These are phyloP conservation scores for Pholiota molesta DNA, from an alignment of 768 basidiomycete species.

Conservation along the genomic window DNA sequence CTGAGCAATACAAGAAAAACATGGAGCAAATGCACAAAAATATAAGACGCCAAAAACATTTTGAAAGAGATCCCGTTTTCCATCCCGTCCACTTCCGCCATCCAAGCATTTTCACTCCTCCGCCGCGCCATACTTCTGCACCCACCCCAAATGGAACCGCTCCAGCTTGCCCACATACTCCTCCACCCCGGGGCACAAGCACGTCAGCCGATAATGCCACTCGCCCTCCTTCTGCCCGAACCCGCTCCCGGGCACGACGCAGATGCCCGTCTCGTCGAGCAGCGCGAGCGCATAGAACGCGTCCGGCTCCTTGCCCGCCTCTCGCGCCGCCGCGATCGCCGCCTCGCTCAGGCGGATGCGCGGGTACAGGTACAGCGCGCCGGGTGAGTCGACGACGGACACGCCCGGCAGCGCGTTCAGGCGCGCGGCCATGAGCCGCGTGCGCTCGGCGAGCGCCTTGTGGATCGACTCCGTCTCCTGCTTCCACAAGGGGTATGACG, in stretches of 20 bases:
- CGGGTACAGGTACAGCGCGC: conserved; percentile 94
- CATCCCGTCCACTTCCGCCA: too few relatives aligned
- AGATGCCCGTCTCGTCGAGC: conserved; percentile 90
- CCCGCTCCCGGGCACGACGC: conserved; percentile 90
- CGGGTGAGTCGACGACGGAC: conserved; percentile 86
- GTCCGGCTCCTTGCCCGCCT: conserved; percentile 81
- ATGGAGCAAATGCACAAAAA: too few relatives aligned
- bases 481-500: too few relatives aligned
- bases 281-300: conserved; percentile 85
- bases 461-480: too few relatives aligned
- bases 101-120: too few relatives aligned
- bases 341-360: conserved; percentile 71
- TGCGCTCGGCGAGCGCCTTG: too few relatives aligned
- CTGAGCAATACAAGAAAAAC: too few relatives aligned
- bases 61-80: too few relatives aligned
- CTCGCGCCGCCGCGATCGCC: conserved; percentile 73
- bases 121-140: conserved; percentile 34
- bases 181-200: conserved; percentile 92
- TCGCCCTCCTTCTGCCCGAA: conserved; percentile 94
- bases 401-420: conserved; percentile 87
- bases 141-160: conserved; percentile 38
- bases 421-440: conserved; percentile 71
- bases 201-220: conserved; percentile 91
- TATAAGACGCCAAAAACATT: too few relatives aligned
- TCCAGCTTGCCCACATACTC: conserved; percentile 89